Base-by-base conservation (phyloP, 306 rosid genomes). In the Geum urbanum region DNA sequence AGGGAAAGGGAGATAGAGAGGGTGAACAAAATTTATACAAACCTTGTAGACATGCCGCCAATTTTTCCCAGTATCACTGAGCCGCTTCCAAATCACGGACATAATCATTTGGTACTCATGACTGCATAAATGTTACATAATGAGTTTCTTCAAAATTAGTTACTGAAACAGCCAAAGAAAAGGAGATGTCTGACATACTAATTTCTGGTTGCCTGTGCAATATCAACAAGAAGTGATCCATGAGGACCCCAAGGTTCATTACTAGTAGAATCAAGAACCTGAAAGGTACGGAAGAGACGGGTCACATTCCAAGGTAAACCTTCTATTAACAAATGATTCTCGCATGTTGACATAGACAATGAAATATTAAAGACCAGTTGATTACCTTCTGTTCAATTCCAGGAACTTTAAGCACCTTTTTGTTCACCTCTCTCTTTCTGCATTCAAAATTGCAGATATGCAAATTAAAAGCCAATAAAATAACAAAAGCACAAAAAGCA, bases 21-120 rank as follows among this genome's bases (percentile, higher is more conserved):
- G 64, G 39, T 69, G 53, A 43, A 67, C 18, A 43, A 60, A 37
- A 69, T 48, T 66, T 56, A 37, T 32, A 61, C 60, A 55, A 73
- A 95, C 99, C 99, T 95, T 95, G 86, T 91, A 95, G 74, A 95
- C 99, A 70, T 95, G 99, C 63, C 99, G 89, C 99, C 99, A 95
- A 75, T 95, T 95, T 92, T 89, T 95, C 66, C 99, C 99, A 61
- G 96, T 95, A 79, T 95, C 99, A 70, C 86, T 95, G 74, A 95
- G 81, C 76, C 99, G 88, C 89, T 95, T 95, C 99, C 99, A 95
- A 66, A 91, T 61, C 72, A 91, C 87, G 24, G 92, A 20, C 99
- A 91, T 95, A 76, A 95, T 91, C 95, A 95, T 89, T 85, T 89
- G 96, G 80, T 89, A 91, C 72, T 91, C 99, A 76, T 95, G 88